Conservation (phyloP, 1,284 basidiomycete genomes). For the Cryptococcus sp. region DNA sequence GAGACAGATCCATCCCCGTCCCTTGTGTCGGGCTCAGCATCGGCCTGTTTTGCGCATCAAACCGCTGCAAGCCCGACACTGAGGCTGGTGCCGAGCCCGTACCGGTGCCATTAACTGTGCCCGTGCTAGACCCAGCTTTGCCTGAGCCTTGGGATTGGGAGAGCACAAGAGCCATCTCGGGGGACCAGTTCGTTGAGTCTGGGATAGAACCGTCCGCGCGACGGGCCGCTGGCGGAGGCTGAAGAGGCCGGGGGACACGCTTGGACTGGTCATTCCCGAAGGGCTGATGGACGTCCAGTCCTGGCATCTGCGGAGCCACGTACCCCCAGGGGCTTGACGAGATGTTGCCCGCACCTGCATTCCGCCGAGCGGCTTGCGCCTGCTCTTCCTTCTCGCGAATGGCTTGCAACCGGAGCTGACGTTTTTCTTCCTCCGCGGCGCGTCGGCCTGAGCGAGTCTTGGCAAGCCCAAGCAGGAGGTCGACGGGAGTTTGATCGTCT, state of each 20-base stretch:
- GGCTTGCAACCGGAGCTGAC: slow-evolving; percentile 43
- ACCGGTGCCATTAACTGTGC: background rate
- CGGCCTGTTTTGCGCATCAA: background rate
- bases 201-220: slow-evolving; percentile 18
- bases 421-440: slow-evolving; percentile 47
- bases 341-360: slow-evolving; percentile 14
- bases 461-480: slow-evolving; percentile 44
- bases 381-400: slow-evolving; percentile 42
- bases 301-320: slow-evolving; percentile 47
- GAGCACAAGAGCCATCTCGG: slow-evolving; percentile 14
- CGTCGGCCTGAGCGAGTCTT: slow-evolving; percentile 44
- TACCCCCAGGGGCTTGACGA: slow-evolving; percentile 45
- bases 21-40: background rate
- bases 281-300: slow-evolving; percentile 49
- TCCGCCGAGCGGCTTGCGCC: slow-evolving; percentile 22
- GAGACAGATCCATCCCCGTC: slow-evolving; percentile 13
- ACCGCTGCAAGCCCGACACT: background rate
- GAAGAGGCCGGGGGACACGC: slow-evolving; percentile 41
- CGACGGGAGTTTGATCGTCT: slow-evolving; percentile 45
- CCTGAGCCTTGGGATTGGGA: slow-evolving; percentile 1
- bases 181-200: slow-evolving; percentile 18
- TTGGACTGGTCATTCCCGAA: slow-evolving; percentile 28
- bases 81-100: background rate
- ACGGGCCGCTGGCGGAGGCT: slow-evolving; percentile 33
- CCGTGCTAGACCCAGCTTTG: background rate